Evolutionary conservation across 1,139 yeast species (phyloP).

Genomic region (Hansenula lynferdii): DNA sequence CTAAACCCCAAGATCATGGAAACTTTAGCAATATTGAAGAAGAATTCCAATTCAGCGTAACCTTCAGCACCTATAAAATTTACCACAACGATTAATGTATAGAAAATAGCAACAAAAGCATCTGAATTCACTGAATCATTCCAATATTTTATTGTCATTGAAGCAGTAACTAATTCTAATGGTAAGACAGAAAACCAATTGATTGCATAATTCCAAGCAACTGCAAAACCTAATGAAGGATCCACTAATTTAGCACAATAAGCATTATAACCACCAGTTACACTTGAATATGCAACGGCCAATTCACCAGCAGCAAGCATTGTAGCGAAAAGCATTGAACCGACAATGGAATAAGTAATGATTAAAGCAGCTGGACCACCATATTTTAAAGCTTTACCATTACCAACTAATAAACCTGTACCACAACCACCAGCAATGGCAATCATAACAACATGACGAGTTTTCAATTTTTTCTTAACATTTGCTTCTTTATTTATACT

Average conservation of each 20-base stretch:
- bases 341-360: slow-evolving; percentile 59
- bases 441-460: slow-evolving; percentile 55
- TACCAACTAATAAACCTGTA: slow-evolving; percentile 66
- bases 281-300: slow-evolving; percentile 62
- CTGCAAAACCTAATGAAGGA: slow-evolving; percentile 68
- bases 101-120: slow-evolving; percentile 58
- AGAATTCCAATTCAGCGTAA: slow-evolving; percentile 25
- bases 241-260: slow-evolving; percentile 62
- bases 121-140: slow-evolving; percentile 50
- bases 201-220: slow-evolving; percentile 70
- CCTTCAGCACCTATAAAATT: slow-evolving; percentile 65
- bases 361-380: slow-evolving; percentile 81
- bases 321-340: slow-evolving; percentile 62
- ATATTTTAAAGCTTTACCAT: slow-evolving; percentile 53
- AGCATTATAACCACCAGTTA: slow-evolving; percentile 67
- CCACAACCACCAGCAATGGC: slow-evolving; percentile 82
- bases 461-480: slow-evolving; percentile 26
- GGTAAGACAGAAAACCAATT: slow-evolving; percentile 74
- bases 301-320: slow-evolving; percentile 76
- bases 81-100: slow-evolving; percentile 43
- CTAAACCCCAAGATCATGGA: slow-evolving; percentile 57
- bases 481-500: neutral
- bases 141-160: slow-evolving; percentile 64
- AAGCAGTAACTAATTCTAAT: slow-evolving; percentile 68
- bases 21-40: slow-evolving; percentile 51